Percentiles rank a stretch among this genome's conserved stretches.
Conservation (phyloP, 371 early-diverging fungal species). For the Thermomucor indicae-seudaticae region DNA sequence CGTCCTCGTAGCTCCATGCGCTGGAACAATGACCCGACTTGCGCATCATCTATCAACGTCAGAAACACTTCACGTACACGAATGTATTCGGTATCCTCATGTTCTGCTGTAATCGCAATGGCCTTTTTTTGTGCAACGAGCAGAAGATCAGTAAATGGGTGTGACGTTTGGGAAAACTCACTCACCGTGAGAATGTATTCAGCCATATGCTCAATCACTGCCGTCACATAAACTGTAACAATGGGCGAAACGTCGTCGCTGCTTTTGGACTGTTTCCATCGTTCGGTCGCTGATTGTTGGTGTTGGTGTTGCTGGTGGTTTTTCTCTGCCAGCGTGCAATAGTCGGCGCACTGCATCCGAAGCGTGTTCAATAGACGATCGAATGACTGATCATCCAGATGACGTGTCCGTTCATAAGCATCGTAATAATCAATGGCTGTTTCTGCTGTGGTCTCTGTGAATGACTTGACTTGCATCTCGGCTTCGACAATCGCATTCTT, state of each 20-base stretch:
- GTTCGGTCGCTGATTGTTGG: too few relatives aligned
- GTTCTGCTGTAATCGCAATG: constrained; percentile 45
- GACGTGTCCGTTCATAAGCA: constrained; percentile 33
- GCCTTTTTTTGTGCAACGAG: too few relatives aligned
- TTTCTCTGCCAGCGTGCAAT: constrained; percentile 47
- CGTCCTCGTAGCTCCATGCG: constrained; percentile 35
- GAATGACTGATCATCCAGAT: constrained; percentile 12
- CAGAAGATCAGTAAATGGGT: neutral
- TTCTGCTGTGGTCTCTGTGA: constrained; percentile 37
- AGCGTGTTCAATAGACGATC: constrained; percentile 14
- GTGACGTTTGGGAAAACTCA: neutral
- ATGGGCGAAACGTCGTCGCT: constrained; percentile 43
- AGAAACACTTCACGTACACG: constrained; percentile 51
- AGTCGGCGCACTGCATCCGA: constrained; percentile 45
- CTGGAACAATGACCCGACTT: constrained; percentile 42
- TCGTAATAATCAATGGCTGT: constrained; percentile 20
- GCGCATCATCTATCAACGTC: constrained; percentile 47
- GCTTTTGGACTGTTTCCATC: neutral
- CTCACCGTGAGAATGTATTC: constrained; percentile 49
- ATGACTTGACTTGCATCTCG: constrained; percentile 57
- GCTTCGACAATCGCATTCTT: constrained; percentile 64
- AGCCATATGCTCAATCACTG: constrained; percentile 58
- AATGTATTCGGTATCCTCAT: constrained; percentile 46
- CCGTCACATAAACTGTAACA: constrained; percentile 56
- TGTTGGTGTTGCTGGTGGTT: constrained; percentile 9